These are phyloP conservation scores for Zygoascus biomembranicola DNA, from an alignment of 805 yeast genomes.

Conservation along the genomic window DNA sequence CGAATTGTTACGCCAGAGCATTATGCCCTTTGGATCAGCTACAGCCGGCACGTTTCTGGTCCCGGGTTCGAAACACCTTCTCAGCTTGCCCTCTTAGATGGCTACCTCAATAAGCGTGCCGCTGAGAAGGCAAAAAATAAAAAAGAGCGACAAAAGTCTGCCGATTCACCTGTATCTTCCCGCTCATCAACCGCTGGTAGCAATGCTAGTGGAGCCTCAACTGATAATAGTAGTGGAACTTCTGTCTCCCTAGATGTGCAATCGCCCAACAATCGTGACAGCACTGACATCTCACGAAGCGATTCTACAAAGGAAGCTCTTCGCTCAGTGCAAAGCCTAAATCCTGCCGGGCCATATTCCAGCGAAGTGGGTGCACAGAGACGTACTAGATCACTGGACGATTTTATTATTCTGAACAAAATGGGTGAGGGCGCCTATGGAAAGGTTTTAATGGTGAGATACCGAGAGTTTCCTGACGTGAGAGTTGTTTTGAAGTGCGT, in stretches of 20 bases:
- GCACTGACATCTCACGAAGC: neutral
- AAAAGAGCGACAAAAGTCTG: neutral
- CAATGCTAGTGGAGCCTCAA: neutral
- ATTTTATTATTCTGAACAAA: conserved; percentile 61
- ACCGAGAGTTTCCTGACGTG: conserved; percentile 54
- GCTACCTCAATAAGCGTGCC: neutral
- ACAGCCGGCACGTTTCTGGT: conserved; percentile 43
- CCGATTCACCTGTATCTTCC: neutral
- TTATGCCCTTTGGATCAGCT: conserved; percentile 77
- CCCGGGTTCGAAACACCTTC: conserved; percentile 38
- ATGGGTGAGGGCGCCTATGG: conserved; percentile 98
- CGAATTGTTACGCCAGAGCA: conserved; percentile 55
- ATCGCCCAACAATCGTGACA: neutral
- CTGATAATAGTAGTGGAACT: neutral
- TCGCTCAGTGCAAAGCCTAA: neutral
- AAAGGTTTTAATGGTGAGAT: conserved; percentile 73
- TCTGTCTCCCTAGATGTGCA: neutral
- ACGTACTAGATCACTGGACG: conserved; percentile 61
- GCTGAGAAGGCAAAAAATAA: neutral
- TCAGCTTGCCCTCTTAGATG: conserved; percentile 37
- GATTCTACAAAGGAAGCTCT: neutral
- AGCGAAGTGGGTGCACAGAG: conserved; percentile 53
- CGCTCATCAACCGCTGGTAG: neutral
- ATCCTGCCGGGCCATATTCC: neutral
- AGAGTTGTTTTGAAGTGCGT: conserved; percentile 76